Evolutionary conservation across 2,329 filamentous ascomycete species (phyloP).

Genomic region (Phymatotrichopsis omnivora): DNA sequence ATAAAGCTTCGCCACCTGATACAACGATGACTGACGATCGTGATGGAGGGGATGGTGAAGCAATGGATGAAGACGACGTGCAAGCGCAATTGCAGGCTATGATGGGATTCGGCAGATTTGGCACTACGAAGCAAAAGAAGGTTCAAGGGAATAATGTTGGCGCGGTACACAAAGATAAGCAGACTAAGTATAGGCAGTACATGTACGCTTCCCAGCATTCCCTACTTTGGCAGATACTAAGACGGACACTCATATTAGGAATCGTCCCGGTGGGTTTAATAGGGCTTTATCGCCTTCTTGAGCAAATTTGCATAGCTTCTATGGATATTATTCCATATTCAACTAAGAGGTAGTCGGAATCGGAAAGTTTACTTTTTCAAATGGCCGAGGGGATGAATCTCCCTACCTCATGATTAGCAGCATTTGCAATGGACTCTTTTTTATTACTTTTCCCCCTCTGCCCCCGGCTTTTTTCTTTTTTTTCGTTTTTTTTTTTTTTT

Average conservation of each 20-base stretch:
- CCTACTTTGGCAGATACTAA: not conserved
- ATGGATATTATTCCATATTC: no score
- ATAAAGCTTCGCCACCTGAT: no score
- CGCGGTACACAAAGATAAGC: constrained; percentile 81
- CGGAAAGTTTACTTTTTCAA: no score
- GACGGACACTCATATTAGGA: constrained; percentile 16
- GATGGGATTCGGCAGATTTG: constrained; percentile 86
- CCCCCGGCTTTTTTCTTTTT: no score
- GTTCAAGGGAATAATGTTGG: constrained; percentile 78
- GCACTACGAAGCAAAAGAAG: constrained; percentile 78
- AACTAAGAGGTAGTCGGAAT: no score
- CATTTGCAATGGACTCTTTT: no score
- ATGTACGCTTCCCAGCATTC: constrained; percentile 44
- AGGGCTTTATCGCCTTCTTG: constrained; percentile 26
- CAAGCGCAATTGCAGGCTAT: constrained; percentile 59
- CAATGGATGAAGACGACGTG: constrained; percentile 51
- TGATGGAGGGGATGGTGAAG: constrained; percentile 13
- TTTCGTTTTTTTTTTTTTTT: no score
- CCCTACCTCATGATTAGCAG: no score
- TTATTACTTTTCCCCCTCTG: no score
- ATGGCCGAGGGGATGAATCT: no score
- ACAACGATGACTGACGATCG: no score
- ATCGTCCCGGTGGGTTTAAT: constrained; percentile 28
- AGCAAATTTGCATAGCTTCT: no score
- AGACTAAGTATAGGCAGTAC: constrained; percentile 90